Conservation (phyloP, 148 eudicot genomes). For the Polygonum aviculare region DNA sequence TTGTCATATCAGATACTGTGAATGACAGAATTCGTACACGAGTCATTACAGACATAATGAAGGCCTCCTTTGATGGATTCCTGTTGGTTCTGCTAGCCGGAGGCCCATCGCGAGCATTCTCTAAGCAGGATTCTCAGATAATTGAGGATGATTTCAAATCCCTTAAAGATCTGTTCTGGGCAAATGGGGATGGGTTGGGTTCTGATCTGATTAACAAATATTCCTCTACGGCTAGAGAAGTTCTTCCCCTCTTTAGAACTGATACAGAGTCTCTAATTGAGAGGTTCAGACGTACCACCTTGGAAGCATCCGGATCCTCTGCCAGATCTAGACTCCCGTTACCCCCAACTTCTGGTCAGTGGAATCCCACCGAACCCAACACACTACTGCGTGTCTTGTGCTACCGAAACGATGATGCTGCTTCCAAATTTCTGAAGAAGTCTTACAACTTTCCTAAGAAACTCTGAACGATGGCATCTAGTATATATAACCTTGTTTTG, state of each 20-base stretch:
- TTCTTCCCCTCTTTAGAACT: constrained; percentile 68
- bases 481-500: background rate
- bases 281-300: constrained; percentile 49
- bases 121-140: constrained; percentile 57
- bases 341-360: constrained; percentile 88
- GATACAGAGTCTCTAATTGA: constrained; percentile 78
- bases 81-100: constrained; percentile 88
- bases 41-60: constrained; percentile 77
- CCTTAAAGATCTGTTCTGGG: constrained; percentile 81
- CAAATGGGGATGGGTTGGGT: constrained; percentile 88
- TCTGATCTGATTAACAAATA: constrained; percentile 63
- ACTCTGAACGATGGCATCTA: constrained; percentile 20
- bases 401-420: constrained; percentile 75
- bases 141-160: constrained; percentile 80
- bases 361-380: constrained; percentile 85
- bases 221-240: constrained; percentile 66
- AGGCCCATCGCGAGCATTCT: constrained; percentile 74
- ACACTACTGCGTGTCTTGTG: constrained; percentile 87
- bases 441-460: constrained; percentile 85
- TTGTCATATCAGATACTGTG: constrained; percentile 57
- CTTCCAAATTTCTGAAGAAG: constrained; percentile 82
- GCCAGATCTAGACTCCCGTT: constrained; percentile 76
- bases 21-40: constrained; percentile 78
- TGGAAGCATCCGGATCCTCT: constrained; percentile 74
- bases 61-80: constrained; percentile 88